Base-by-base conservation (phyloP, 345 rosid genomes). In the Acer negundo region DNA sequence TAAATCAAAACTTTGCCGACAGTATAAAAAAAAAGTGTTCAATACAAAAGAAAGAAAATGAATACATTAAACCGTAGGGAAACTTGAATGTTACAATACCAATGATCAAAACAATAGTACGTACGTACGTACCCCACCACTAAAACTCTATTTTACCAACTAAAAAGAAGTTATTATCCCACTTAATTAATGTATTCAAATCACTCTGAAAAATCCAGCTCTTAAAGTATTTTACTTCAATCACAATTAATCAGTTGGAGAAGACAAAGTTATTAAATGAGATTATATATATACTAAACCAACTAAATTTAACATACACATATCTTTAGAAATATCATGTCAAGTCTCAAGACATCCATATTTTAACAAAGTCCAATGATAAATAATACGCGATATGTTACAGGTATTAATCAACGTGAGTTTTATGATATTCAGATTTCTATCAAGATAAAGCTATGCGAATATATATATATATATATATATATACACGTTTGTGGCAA, bases 61-160 rank as follows among this genome's bases (percentile, higher is more conserved):
- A 44, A 49, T 61, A 15, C 69, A 28, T 28, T 28, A 59, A 80
- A 69, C 22, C 47, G 51, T 73, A 69, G 10, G 28, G 19, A 13
- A 72, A 24, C 66, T 78, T 75, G 31, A 66, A 62, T 67, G 68
- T 59, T 38, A 7, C 24, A 23, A 7, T 22, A 1, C 56, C 24
- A 80, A 20, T 68, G 56, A 68, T 46, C 63, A 63, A 35, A 56
- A 19, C 9, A 58, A 67, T 38, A 53, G 35, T 31, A 31, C 6
- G 4, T 31, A 31, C 35, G 35, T 24, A 22, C 5, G 6, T 24
- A 22, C 55, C 69, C 76, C 61, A 55, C 73, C 67, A 75, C 12
- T 44, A 47, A 73, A 75, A 58, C 79, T 73, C 20, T 62, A 19
- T 38, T 67, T 77, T 67, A 72, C 68, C 79, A 46, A 68, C 67